Percentiles rank a stretch among this genome's conserved stretches.
phyloP scores from a whole-genome alignment of 192 early-diverging fungal genomes.

The Coemansia sp. region DNA sequence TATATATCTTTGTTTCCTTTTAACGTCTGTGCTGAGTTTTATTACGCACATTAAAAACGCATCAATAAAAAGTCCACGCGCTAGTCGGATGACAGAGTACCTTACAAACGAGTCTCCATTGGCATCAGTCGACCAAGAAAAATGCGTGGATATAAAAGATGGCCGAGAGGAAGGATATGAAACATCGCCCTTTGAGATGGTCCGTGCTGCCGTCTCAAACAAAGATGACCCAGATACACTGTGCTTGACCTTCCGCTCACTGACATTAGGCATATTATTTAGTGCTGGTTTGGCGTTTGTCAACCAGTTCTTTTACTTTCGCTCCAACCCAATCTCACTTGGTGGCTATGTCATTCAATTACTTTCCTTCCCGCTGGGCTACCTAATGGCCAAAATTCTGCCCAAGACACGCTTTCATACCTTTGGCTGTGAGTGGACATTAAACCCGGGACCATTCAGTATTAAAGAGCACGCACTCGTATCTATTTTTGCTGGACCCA shows the following conservation, averaged over 20 bases:
- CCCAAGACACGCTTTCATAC: slow-evolving; percentile 56
- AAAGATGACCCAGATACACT: slow-evolving; percentile 65
- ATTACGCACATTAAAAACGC: too few species aligned
- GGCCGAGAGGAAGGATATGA: too few species aligned
- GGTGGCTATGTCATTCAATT: slow-evolving; percentile 71
- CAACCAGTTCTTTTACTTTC: slow-evolving; percentile 85
- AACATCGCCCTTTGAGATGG: slow-evolving; percentile 65
- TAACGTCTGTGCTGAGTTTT: too few species aligned
- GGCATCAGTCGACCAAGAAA: too few species aligned
- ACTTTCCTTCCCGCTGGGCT: slow-evolving; percentile 74
- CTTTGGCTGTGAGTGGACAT: slow-evolving; percentile 55
- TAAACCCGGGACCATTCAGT: slow-evolving; percentile 85
- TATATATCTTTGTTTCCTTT: too few species aligned
- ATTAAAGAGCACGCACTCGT: slow-evolving; percentile 89
- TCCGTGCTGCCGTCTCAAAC: slow-evolving; percentile 66
- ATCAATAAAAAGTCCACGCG: too few species aligned
- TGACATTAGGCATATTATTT: slow-evolving; percentile 71
- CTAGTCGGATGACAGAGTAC: too few species aligned
- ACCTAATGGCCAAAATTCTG: slow-evolving; percentile 60
- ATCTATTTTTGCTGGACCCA: slow-evolving; percentile 71
- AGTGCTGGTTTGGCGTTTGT: slow-evolving; percentile 61
- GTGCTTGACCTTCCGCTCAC: slow-evolving; percentile 70
- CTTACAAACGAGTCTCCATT: too few species aligned
- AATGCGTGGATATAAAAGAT: too few species aligned
- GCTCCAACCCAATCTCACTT: slow-evolving; percentile 73